Base-by-base conservation (phyloP, 345 rosid species). In the Sisymbrium altissimum region DNA sequence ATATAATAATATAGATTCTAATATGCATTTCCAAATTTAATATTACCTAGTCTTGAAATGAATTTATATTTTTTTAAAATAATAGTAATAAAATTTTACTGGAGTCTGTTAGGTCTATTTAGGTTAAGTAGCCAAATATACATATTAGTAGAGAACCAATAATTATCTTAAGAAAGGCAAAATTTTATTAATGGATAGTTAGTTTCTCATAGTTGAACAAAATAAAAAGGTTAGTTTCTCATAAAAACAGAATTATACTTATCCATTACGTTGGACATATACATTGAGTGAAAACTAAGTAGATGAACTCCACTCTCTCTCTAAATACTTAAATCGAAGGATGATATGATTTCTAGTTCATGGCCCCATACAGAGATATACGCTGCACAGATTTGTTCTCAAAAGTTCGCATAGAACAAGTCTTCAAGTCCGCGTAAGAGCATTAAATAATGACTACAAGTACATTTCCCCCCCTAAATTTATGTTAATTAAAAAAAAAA, bases 391-490 rank as follows among this genome's bases (percentile, higher is more conserved):
- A 64, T 66, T 49, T 58, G 32, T 27, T 45, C 30, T 27, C 52
- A 66, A 59, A 21, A 8, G 27, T 66, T 49, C 19, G 43, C 54
- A 3, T 49, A 30, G 79, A 75, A 59, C 62, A 35, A 75, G 63
- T 75, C 79, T 60, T 2, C 32, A 19, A 52, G 69, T 75, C 79
- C 74, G 69, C 79, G 79, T 68, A 60, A 60, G 7, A 19, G 40
- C 55, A 75, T 68, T 32, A 41, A 30, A 50, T 52, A 68, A 50
- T 49, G 9, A 27, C 58, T 12, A 30, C 29, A 64, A 0, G 33
- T 1, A 45, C 27, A 5, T 45, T 18, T 11, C 40, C 21, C 8
- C 18, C 17, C 35, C 18, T 0, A 29, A 14, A 19, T 29, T 8
- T 55, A 64, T 64, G 17, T 55, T 48, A 38, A 61, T 65, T 35